Evolutionary conservation across 805 yeast species (phyloP).

Genomic region (Saccharomycopsis sp.): DNA sequence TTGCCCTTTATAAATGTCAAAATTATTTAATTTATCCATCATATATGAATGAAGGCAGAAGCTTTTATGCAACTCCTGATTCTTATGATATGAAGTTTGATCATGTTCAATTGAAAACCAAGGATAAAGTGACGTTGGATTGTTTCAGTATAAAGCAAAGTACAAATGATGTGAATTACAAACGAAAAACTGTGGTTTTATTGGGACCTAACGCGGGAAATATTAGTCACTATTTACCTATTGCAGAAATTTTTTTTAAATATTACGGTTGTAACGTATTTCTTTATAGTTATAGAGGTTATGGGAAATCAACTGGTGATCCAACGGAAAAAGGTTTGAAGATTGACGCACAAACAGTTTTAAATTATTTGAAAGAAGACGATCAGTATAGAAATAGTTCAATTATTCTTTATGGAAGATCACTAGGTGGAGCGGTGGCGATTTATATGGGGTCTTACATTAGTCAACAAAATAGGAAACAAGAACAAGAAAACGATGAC

Average conservation of each 20-base stretch:
- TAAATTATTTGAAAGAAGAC: constrained; percentile 50
- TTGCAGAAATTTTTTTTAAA: constrained; percentile 61
- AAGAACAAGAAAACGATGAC: not conserved
- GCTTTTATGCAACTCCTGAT: constrained; percentile 69
- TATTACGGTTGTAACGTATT: constrained; percentile 68
- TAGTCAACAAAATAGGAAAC: constrained; percentile 24
- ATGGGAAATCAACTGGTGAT: constrained; percentile 71
- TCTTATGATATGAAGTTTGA: constrained; percentile 60
- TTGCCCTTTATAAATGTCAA: constrained; percentile 57
- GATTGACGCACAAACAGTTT: constrained; percentile 68
- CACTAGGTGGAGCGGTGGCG: constrained; percentile 94
- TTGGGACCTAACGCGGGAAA: constrained; percentile 94
- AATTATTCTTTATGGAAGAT: constrained; percentile 74
- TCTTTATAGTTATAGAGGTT: constrained; percentile 85
- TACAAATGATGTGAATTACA: constrained; percentile 30
- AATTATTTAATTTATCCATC: constrained; percentile 76
- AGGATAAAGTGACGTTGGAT: constrained; percentile 63
- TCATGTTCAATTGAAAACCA: constrained; percentile 50
- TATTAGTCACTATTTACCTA: constrained; percentile 83
- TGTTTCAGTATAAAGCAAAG: constrained; percentile 56
- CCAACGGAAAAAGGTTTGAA: constrained; percentile 79
- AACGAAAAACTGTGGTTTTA: constrained; percentile 64
- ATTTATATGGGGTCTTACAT: constrained; percentile 66
- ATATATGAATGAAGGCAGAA: constrained; percentile 65
- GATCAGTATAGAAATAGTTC: constrained; percentile 45